These are phyloP conservation scores for Penicillium chermesinum DNA, from an alignment of 495 filamentous ascomycete genomes.

Conservation along the genomic window DNA sequence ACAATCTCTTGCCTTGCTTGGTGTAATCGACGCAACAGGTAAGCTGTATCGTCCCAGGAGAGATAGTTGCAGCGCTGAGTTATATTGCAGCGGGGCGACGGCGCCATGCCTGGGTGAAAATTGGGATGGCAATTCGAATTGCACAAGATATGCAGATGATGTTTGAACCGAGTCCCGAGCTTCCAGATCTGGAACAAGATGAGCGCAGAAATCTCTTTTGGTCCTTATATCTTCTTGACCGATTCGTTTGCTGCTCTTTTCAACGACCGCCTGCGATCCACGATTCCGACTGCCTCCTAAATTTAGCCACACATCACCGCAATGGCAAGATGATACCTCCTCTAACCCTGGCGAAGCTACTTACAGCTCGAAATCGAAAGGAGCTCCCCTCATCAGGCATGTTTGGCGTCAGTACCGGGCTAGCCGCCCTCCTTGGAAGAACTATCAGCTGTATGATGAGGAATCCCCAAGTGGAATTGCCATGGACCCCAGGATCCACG, in stretches of 20 bases:
- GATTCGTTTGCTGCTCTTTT: conserved; percentile 26
- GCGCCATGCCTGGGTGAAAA: conserved; percentile 27
- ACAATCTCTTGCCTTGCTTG: conserved; percentile 25
- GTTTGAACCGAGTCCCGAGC: conserved; percentile 16
- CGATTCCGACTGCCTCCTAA: conserved; percentile 19
- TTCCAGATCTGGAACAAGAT: conserved; percentile 20
- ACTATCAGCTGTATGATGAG: conserved; percentile 25
- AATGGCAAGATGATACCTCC: not conserved
- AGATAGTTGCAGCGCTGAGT: conserved; percentile 1
- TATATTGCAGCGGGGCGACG: conserved; percentile 17
- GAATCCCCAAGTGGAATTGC: conserved; percentile 4
- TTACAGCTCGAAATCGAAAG: conserved; percentile 4
- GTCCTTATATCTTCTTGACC: conserved; percentile 32
- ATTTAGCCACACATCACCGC: conserved; percentile 14
- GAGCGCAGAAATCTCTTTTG: conserved; percentile 29
- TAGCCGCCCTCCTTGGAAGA: conserved; percentile 16
- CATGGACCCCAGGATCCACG: conserved; percentile 20
- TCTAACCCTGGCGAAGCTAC: conserved; percentile 7
- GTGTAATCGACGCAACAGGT: conserved; percentile 30
- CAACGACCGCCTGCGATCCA: conserved; percentile 23
- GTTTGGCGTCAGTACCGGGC: conserved; percentile 16
- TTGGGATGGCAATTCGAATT: conserved; percentile 29
- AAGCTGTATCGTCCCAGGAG: not conserved
- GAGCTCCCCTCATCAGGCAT: conserved; percentile 6
- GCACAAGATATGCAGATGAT: conserved; percentile 27